phyloP scores from a whole-genome alignment of 2,329 filamentous ascomycete genomes.

The Stylonectria norvegica region DNA sequence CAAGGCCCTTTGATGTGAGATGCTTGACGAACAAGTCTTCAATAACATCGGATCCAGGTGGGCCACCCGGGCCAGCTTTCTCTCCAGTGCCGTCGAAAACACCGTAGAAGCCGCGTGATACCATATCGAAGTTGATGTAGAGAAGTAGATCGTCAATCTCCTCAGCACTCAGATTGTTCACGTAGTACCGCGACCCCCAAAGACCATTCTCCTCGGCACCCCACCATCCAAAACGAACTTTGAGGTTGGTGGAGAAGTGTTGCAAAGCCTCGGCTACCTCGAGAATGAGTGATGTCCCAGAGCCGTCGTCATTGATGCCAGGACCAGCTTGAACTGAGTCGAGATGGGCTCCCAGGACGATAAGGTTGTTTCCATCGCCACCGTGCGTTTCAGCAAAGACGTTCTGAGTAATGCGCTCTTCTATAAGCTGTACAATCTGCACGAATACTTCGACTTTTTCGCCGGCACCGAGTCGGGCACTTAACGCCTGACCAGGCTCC shows the following conservation, averaged over 20 bases:
- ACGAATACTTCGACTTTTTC: slow-evolving; percentile 34
- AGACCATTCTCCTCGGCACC: slow-evolving; percentile 44
- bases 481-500: slow-evolving; percentile 25
- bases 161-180: slow-evolving; percentile 30
- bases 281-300: slow-evolving; percentile 38
- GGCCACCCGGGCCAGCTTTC: slow-evolving; percentile 35
- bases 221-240: slow-evolving; percentile 44
- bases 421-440: slow-evolving; percentile 33
- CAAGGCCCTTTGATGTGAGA: slow-evolving; percentile 31
- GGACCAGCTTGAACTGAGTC: slow-evolving; percentile 43
- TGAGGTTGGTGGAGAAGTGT: slow-evolving; percentile 34
- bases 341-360: slow-evolving; percentile 42
- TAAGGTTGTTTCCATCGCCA: slow-evolving; percentile 40
- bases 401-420: slow-evolving; percentile 41
- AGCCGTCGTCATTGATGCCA: slow-evolving; percentile 47
- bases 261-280: slow-evolving; percentile 39
- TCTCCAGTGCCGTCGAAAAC: slow-evolving; percentile 36
- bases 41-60: slow-evolving; percentile 31
- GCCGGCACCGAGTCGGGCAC: slow-evolving; percentile 31
- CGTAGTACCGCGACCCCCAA: slow-evolving; percentile 35
- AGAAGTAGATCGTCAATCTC: slow-evolving; percentile 35
- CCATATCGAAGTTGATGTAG: slow-evolving; percentile 44
- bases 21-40: slow-evolving; percentile 34
- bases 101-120: slow-evolving; percentile 34
- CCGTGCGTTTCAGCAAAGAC: slow-evolving; percentile 44